These are phyloP conservation scores for Pseudocercospora macadamiae DNA, from an alignment of 2,329 filamentous ascomycete species.

Conservation along the genomic window DNA sequence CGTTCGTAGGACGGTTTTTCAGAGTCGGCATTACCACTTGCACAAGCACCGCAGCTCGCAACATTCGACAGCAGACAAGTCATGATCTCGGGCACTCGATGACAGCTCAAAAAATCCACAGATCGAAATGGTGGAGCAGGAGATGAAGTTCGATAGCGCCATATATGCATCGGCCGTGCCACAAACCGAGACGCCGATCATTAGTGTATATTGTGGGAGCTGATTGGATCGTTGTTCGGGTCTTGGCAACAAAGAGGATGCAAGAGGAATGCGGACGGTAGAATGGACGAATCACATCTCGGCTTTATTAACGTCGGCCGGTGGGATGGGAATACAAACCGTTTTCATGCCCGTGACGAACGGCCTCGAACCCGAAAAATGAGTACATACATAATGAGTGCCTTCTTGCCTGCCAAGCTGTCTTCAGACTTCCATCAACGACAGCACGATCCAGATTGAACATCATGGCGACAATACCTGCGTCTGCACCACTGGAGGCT, in stretches of 20 bases:
- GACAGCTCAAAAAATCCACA: background rate
- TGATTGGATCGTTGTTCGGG: background rate
- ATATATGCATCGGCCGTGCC: background rate
- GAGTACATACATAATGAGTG: background rate
- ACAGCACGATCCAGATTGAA: constrained; percentile 1
- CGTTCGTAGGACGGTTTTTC: too few species aligned
- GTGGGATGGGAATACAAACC: background rate
- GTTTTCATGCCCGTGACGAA: background rate
- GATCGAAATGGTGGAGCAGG: background rate
- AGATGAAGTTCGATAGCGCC: background rate
- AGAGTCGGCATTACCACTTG: too few species aligned
- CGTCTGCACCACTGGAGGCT: constrained; percentile 7
- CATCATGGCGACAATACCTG: constrained; percentile 12
- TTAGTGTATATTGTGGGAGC: background rate
- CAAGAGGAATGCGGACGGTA: background rate
- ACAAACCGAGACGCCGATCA: background rate
- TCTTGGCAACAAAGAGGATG: background rate
- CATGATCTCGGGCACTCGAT: too few species aligned
- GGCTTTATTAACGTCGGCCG: background rate
- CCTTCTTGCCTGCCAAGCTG: background rate
- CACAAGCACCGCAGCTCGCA: too few species aligned
- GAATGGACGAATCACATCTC: background rate
- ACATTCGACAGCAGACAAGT: too few species aligned
- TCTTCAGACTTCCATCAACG: background rate
- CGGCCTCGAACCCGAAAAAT: background rate